phyloP scores from a whole-genome alignment of 75 land plant species.

The Azolla pinnata region DNA sequence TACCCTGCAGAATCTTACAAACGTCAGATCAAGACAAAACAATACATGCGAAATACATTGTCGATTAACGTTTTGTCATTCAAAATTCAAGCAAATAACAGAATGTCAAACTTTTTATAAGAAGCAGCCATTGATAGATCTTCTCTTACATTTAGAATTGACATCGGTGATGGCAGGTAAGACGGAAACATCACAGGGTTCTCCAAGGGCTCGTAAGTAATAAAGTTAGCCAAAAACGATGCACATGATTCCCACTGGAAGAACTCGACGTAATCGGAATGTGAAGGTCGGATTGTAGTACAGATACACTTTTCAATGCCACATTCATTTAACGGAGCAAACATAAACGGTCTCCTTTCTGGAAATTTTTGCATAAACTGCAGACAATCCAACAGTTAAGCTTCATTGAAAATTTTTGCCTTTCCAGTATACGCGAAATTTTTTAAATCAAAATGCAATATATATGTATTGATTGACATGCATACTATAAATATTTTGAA shows the following conservation, averaged over 20 bases:
- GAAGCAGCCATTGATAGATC: background rate
- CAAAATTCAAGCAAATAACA: too few species aligned
- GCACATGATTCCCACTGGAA: constrained; percentile 24
- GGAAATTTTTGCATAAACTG: constrained; percentile 27
- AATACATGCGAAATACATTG: too few species aligned
- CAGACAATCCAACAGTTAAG: too few species aligned
- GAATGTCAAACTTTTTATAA: too few species aligned
- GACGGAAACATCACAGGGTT: constrained; percentile 19
- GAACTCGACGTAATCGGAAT: constrained; percentile 21
- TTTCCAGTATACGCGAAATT: too few species aligned
- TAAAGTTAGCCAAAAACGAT: constrained; percentile 17
- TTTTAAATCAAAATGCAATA: too few species aligned
- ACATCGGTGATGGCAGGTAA: constrained; percentile 20
- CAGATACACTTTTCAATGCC: constrained; percentile 24
- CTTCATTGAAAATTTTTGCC: too few species aligned
- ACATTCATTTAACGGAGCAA: constrained; percentile 21
- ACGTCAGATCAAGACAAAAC: too few species aligned
- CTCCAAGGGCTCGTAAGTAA: constrained; percentile 24
- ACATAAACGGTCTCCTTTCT: constrained; percentile 19
- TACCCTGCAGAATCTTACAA: too few species aligned
- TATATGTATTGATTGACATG: too few species aligned
- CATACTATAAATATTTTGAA: too few species aligned
- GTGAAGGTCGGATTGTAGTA: constrained; percentile 28
- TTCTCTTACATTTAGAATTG: constrained; percentile 15
- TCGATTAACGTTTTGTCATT: too few species aligned